Percentiles rank a stretch among this genome's conserved stretches.
Conservation (phyloP, 2,329 filamentous ascomycete species). For the Phialophora tarda region DNA sequence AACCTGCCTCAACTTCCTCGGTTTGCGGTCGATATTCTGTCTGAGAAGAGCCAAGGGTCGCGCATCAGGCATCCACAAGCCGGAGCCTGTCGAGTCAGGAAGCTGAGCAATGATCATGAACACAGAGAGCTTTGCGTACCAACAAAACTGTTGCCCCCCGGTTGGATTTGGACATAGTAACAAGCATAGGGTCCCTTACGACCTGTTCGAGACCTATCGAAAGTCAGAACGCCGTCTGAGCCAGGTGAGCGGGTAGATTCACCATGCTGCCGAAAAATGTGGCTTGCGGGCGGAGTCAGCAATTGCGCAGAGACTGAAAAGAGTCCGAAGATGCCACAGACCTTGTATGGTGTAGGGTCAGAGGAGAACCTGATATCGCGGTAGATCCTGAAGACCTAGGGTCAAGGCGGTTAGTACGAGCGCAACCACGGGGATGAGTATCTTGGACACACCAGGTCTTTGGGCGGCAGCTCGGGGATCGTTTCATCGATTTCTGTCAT, state of each 20-base stretch:
- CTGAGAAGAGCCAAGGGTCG: conserved; percentile 70
- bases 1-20: conserved; percentile 70
- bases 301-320: conserved; percentile 24
- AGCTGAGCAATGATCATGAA: conserved; percentile 10
- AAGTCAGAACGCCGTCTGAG: neutral
- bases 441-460: conserved; percentile 69
- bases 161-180: conserved; percentile 86
- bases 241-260: conserved; percentile 37
- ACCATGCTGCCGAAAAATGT: conserved; percentile 83
- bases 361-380: conserved; percentile 78
- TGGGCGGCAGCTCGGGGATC: conserved; percentile 81
- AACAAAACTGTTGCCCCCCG: conserved; percentile 69
- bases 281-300: conserved; percentile 55
- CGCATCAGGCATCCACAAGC: conserved; percentile 79
- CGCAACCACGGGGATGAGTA: conserved; percentile 2
- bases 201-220: conserved; percentile 75
- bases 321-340: conserved; percentile 47
- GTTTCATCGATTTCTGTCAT: conserved; percentile 77
- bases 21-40: conserved; percentile 74
- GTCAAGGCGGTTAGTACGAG: conserved; percentile 22
- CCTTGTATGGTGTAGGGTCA: conserved; percentile 87
- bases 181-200: conserved; percentile 85
- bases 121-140: conserved; percentile 57
- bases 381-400: conserved; percentile 79
- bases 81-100: conserved; percentile 63